Percentiles rank a stretch among this genome's conserved stretches.
phyloP scores from a whole-genome alignment of 164 flowering plant species.

The Tetracentron sinense region DNA sequence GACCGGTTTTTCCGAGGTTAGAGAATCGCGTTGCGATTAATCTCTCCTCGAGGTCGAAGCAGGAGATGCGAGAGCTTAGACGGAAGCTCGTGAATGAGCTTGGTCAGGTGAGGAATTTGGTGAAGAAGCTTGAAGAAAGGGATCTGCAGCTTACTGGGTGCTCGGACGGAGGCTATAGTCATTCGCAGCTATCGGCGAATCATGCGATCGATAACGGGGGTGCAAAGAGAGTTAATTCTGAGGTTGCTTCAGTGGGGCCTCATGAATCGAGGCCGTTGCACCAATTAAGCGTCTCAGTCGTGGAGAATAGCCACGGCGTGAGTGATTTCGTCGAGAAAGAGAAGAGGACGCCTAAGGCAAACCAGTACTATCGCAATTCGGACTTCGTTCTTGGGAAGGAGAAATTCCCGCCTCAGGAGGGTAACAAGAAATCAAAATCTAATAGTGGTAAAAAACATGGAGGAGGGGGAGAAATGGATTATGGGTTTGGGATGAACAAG shows the following conservation, averaged over 20 bases:
- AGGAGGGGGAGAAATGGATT: background rate
- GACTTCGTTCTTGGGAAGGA: conserved; percentile 35
- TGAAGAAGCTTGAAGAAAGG: conserved; percentile 60
- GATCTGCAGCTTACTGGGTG: conserved; percentile 15
- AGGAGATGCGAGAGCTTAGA: conserved; percentile 55
- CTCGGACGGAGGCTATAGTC: conserved; percentile 4
- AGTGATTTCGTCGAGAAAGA: conserved; percentile 34
- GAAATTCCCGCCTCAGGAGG: conserved; percentile 28
- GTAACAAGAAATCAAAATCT: conserved; percentile 33
- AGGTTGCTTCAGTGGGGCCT: conserved; percentile 19
- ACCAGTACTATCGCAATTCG: conserved; percentile 28
- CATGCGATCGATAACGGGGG: conserved; percentile 7
- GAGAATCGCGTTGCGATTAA: conserved; percentile 42
- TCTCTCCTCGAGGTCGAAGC: conserved; percentile 45
- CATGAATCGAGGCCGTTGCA: conserved; percentile 12
- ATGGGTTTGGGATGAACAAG: conserved; percentile 28
- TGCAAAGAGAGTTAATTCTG: conserved; percentile 25
- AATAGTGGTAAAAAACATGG: conserved; percentile 23
- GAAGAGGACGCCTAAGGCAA: conserved; percentile 36
- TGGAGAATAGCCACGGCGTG: conserved; percentile 21
- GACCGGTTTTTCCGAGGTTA: conserved; percentile 15
- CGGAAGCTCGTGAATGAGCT: conserved; percentile 66
- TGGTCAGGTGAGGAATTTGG: conserved; percentile 51
- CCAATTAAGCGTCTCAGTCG: conserved; percentile 25
- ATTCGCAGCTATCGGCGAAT: conserved; percentile 15